These are phyloP conservation scores for Camptophora hylomeconis DNA, from an alignment of 2,329 filamentous ascomycete genomes.

Conservation along the genomic window DNA sequence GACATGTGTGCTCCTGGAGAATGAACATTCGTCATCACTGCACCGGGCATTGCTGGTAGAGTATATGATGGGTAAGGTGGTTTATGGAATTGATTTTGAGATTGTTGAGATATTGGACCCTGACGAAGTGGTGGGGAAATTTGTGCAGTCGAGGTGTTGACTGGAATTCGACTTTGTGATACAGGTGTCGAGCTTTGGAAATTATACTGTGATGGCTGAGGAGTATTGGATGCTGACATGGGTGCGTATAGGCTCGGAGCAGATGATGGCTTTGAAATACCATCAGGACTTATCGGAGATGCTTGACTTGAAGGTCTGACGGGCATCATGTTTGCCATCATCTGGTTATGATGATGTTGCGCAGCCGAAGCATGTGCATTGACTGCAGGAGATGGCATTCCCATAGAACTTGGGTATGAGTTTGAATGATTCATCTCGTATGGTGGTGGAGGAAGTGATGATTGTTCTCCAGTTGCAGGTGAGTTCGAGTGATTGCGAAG, in stretches of 20 bases:
- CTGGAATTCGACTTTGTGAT: constrained; percentile 32
- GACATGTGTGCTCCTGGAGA: constrained; percentile 61
- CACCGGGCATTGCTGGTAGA: constrained; percentile 49
- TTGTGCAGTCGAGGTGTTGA: constrained; percentile 29
- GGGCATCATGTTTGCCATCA: constrained; percentile 2
- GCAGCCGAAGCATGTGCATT: constrained; percentile 14
- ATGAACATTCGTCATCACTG: constrained; percentile 66
- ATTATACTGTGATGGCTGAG: constrained; percentile 36
- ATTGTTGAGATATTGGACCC: constrained; percentile 9
- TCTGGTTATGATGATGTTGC: constrained; percentile 9
- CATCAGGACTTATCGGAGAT: constrained; percentile 13
- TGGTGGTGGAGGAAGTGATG: constrained; percentile 49
- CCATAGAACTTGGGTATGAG: constrained; percentile 6
- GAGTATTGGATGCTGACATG: constrained; percentile 28
- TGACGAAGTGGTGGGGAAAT: constrained; percentile 45
- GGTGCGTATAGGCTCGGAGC: constrained; percentile 43
- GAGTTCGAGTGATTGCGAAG: constrained; percentile 42
- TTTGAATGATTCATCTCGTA: constrained; percentile 47
- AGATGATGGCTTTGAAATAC: constrained; percentile 36
- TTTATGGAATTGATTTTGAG: constrained; percentile 23
- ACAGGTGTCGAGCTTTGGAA: constrained; percentile 36
- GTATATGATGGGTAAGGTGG: constrained; percentile 39
- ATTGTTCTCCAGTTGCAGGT: constrained; percentile 43
- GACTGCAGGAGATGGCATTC: constrained; percentile 20
- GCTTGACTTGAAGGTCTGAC: constrained; percentile 12